A percentile compares a stretch with the other conserved stretches of the same genome.
phyloP scores from a whole-genome alignment of 1,284 basidiomycete genomes.

The Phylloporus gajari region DNA sequence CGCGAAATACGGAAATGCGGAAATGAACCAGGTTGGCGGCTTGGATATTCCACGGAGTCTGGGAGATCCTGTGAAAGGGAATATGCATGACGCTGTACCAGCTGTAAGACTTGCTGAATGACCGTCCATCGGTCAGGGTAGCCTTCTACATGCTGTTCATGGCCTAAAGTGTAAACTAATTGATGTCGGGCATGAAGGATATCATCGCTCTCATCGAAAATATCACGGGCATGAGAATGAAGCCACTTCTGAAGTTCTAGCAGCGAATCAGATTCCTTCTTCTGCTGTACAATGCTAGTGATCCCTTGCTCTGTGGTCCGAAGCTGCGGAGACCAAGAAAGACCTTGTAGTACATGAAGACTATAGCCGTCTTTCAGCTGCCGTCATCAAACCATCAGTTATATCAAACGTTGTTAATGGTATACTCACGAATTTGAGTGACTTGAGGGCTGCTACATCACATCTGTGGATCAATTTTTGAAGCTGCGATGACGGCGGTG shows the following conservation, averaged over 20 bases:
- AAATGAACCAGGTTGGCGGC: constrained; percentile 33
- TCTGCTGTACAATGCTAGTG: too few species aligned
- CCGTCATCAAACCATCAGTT: too few species aligned
- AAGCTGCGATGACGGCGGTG: too few species aligned
- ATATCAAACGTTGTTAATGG: too few species aligned
- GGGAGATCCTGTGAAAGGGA: background rate
- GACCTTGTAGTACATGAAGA: too few species aligned
- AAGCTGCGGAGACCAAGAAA: too few species aligned
- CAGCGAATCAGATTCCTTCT: too few species aligned
- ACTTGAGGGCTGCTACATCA: too few species aligned
- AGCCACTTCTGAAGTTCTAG: constrained; percentile 1
- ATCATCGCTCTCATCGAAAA: constrained; percentile 64
- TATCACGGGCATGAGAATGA: constrained; percentile 47
- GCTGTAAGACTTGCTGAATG: constrained; percentile 50
- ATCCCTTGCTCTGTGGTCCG: too few species aligned
- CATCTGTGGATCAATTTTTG: too few species aligned
- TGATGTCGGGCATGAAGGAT: constrained; percentile 59
- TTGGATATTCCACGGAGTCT: constrained; percentile 22
- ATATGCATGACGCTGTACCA: constrained; percentile 26
- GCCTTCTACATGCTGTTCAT: constrained; percentile 51
- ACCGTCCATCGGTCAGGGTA: constrained; percentile 58
- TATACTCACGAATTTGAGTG: too few species aligned
- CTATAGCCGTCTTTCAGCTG: too few species aligned
- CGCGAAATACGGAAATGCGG: constrained; percentile 49
- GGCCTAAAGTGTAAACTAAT: constrained; percentile 57